These are phyloP conservation scores for Psilocybe mexicana DNA, from an alignment of 1,284 basidiomycete species.

Conservation along the genomic window DNA sequence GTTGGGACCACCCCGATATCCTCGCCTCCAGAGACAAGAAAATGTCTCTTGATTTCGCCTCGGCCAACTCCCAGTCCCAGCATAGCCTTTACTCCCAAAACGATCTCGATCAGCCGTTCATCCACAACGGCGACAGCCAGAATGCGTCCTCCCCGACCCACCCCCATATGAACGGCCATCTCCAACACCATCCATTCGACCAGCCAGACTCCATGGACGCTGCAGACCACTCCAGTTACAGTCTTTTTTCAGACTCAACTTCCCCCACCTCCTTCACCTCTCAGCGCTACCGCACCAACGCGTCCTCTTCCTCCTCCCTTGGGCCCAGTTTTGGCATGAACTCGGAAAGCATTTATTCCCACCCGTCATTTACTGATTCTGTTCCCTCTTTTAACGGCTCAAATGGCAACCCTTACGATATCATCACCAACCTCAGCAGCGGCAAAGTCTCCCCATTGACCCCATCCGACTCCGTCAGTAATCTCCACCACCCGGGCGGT, in stretches of 20 bases:
- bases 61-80: constrained; percentile 33
- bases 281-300: constrained; percentile 64
- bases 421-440: constrained; percentile 62
- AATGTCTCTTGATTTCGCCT: constrained; percentile 60
- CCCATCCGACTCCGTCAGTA: constrained; percentile 60
- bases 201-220: constrained; percentile 46
- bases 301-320: constrained; percentile 64
- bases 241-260: constrained; percentile 55
- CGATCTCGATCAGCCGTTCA: constrained; percentile 51
- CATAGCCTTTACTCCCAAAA: constrained; percentile 50
- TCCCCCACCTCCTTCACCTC: constrained; percentile 49
- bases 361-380: constrained; percentile 57
- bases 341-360: constrained; percentile 58
- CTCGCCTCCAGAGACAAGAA: constrained; percentile 50
- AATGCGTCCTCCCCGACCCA: constrained; percentile 32
- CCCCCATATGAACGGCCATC: constrained; percentile 29
- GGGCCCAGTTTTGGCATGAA: constrained; percentile 53
- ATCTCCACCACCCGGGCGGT: constrained; percentile 52
- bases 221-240: constrained; percentile 55
- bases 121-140: constrained; percentile 35
- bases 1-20: constrained; percentile 43
- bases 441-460: constrained; percentile 75
- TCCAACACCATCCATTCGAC: constrained; percentile 38
- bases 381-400: constrained; percentile 55
- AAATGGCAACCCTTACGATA: constrained; percentile 58